A percentile compares a stretch with the other conserved stretches of the same genome.
Conservation (phyloP, 2,329 filamentous ascomycete species). For the Lasiodiplodia theobromae region DNA sequence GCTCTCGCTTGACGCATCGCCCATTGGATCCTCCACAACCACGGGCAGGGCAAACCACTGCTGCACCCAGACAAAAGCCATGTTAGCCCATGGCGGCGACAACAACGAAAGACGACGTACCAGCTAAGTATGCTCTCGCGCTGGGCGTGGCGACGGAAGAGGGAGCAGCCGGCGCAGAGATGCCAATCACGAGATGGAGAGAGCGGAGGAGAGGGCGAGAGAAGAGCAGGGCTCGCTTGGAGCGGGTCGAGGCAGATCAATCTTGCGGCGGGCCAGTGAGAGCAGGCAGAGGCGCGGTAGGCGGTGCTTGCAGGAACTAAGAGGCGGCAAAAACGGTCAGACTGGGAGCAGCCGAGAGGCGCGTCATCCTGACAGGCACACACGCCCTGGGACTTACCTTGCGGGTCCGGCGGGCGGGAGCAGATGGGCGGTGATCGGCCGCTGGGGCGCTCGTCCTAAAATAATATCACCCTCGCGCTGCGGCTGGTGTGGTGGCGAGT, state of each 20-base stretch:
- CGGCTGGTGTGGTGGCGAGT: conserved; percentile 27
- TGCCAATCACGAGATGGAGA: conserved; percentile 35
- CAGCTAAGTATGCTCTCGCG: conserved; percentile 20
- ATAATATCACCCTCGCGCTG: conserved; percentile 23
- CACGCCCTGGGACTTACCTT: conserved; percentile 8
- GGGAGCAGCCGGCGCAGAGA: conserved; percentile 13
- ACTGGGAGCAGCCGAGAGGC: conserved; percentile 27
- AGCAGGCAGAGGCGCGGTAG: conserved; percentile 13
- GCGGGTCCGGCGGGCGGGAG: conserved; percentile 12
- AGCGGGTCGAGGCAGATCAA: conserved; percentile 46
- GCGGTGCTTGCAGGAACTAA: conserved; percentile 23
- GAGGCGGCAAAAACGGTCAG: conserved; percentile 27
- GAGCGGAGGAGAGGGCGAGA: conserved; percentile 42
- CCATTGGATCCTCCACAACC: conserved; percentile 49
- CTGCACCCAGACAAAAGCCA: conserved; percentile 51
- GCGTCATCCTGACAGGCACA: conserved; percentile 22
- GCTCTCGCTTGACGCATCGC: conserved; percentile 45
- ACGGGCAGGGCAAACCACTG: conserved; percentile 52
- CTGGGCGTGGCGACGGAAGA: conserved; percentile 22
- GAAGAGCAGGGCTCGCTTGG: conserved; percentile 44
- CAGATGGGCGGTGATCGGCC: conserved; percentile 16
- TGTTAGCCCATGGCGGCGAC: conserved; percentile 40
- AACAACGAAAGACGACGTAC: conserved; percentile 10
- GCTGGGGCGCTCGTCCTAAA: conserved; percentile 25
- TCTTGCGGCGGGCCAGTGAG: conserved; percentile 25